phyloP scores from a whole-genome alignment of 148 eudicot genomes.

The Vaccinium macrocarpon region DNA sequence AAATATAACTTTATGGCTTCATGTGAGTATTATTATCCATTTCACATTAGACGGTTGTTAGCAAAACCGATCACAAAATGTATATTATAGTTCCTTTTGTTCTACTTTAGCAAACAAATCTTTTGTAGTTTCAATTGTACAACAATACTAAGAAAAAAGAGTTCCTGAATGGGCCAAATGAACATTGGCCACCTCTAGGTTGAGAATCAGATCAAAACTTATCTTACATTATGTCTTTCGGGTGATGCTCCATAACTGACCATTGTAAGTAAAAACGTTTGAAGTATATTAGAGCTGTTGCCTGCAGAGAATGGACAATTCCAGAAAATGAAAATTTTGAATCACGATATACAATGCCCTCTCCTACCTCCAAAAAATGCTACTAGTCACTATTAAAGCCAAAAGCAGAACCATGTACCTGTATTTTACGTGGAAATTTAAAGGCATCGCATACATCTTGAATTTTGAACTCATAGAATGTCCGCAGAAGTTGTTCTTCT shows the following conservation, averaged over 20 bases:
- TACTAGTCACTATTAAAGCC: not conserved
- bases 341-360: not conserved
- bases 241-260: conserved; percentile 99
- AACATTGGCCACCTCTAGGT: not conserved
- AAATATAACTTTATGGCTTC: not conserved
- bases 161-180: not conserved
- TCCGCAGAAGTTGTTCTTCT: conserved; percentile 75
- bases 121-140: not conserved
- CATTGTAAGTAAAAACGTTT: conserved; percentile 93
- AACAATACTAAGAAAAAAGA: not conserved
- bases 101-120: not conserved
- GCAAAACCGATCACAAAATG: not conserved
- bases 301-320: conserved; percentile 44
- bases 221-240: conserved; percentile 87
- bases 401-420: conserved; percentile 40
- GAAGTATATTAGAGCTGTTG: conserved; percentile 87
- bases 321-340: conserved; percentile 14
- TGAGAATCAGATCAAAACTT: not conserved
- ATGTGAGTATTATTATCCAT: not conserved
- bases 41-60: not conserved
- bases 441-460: conserved; percentile 94
- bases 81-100: not conserved
- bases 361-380: not conserved
- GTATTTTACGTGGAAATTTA: conserved; percentile 86
- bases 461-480: conserved; percentile 81